Evolutionary conservation across 805 yeast genomes (phyloP).

Genomic region (Candida railenensis): DNA sequence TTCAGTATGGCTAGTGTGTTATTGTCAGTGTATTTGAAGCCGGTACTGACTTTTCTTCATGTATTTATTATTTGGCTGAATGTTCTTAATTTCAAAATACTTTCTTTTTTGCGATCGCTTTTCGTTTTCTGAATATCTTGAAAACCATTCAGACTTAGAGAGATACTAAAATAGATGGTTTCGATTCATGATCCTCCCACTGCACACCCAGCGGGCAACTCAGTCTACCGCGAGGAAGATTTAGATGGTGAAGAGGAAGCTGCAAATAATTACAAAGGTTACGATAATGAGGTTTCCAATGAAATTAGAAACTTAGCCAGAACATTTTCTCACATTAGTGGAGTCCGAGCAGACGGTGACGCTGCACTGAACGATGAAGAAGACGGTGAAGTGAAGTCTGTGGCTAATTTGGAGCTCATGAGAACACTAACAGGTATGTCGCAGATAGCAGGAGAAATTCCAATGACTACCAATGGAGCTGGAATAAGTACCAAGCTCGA

Average conservation of each 20-base stretch:
- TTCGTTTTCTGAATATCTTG: no score
- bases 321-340: conserved; percentile 14
- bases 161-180: background rate
- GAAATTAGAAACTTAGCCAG: conserved; percentile 24
- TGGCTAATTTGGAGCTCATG: conserved; percentile 5
- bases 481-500: conserved; percentile 43
- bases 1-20: no score
- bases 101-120: no score
- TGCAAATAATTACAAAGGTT: conserved; percentile 13
- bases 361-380: background rate
- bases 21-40: no score
- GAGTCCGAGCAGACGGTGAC: background rate
- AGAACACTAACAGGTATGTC: conserved; percentile 36
- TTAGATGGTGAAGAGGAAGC: background rate
- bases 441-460: conserved; percentile 40
- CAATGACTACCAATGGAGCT: conserved; percentile 17
- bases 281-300: conserved; percentile 11
- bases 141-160: no score
- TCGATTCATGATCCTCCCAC: background rate
- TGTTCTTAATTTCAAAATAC: no score
- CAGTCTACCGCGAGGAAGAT: background rate
- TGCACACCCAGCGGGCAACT: background rate
- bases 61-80: no score
- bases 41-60: no score
- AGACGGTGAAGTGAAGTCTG: background rate